Evolutionary conservation across 371 early-diverging fungal genomes (phyloP).

Genomic region (Parasitella parasitica): DNA sequence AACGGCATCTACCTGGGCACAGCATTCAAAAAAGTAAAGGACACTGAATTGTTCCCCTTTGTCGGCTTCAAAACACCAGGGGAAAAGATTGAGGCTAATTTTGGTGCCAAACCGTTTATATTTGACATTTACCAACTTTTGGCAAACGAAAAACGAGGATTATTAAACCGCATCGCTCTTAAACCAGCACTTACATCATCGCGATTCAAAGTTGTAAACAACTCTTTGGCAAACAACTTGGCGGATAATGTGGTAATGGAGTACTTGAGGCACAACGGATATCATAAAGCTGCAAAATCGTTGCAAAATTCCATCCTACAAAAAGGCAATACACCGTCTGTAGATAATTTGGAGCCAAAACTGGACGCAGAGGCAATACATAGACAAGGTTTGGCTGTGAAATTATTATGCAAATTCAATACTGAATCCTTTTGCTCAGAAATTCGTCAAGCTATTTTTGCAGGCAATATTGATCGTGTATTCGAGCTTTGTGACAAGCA

Average conservation of each 20-base stretch:
- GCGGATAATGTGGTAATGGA: slow-evolving; percentile 60
- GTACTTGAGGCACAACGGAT: slow-evolving; percentile 81
- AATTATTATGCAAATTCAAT: neutral
- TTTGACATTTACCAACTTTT: slow-evolving; percentile 84
- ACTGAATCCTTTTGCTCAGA: too few relatives aligned
- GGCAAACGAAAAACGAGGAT: slow-evolving; percentile 5
- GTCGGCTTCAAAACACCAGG: slow-evolving; percentile 90
- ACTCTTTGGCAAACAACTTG: slow-evolving; percentile 11
- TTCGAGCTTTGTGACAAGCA: slow-evolving; percentile 56
- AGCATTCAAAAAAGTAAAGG: slow-evolving; percentile 43
- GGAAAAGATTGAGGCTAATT: slow-evolving; percentile 88
- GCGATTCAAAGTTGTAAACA: neutral
- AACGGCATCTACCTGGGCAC: slow-evolving; percentile 85
- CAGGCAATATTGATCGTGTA: slow-evolving; percentile 75
- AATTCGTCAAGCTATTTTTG: slow-evolving; percentile 67
- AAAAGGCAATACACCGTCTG: neutral
- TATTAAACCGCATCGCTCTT: neutral
- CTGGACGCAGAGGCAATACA: neutral
- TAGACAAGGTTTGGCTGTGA: slow-evolving; percentile 11
- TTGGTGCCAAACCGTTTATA: slow-evolving; percentile 83
- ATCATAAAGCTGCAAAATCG: slow-evolving; percentile 64
- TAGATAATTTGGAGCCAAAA: neutral
- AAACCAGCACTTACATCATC: neutral
- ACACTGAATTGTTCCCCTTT: slow-evolving; percentile 68
- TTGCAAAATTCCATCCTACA: slow-evolving; percentile 28